A percentile compares a stretch with the other conserved stretches of the same genome.
These are phyloP conservation scores for Pilaira anomala DNA, from an alignment of 192 early-diverging fungal genomes.

Conservation along the genomic window DNA sequence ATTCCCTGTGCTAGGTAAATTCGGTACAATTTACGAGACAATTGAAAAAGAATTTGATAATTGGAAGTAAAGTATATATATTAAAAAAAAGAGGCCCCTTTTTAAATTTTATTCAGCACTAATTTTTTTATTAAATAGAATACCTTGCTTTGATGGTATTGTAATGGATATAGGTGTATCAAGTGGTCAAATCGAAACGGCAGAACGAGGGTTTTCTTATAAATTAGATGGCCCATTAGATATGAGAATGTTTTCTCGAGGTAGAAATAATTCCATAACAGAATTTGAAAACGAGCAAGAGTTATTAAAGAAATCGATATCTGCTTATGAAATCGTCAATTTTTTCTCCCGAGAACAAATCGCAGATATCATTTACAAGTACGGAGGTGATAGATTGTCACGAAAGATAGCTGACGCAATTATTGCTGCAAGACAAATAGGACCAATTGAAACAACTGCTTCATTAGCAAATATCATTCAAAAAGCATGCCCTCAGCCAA, in stretches of 20 bases:
- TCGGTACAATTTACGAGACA: conserved; percentile 51
- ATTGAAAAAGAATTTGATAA: conserved; percentile 25
- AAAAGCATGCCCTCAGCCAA: conserved; percentile 44
- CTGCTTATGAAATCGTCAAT: conserved; percentile 64
- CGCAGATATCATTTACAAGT: conserved; percentile 59
- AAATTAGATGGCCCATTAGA: conserved; percentile 64
- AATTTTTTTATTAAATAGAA: conserved; percentile 7
- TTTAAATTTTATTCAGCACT: too few species aligned
- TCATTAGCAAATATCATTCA: conserved; percentile 54
- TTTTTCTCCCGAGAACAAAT: conserved; percentile 58
- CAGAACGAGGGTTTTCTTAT: conserved; percentile 69
- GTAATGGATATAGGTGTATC: conserved; percentile 76
- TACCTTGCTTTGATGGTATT: conserved; percentile 61
- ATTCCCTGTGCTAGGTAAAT: conserved; percentile 54
- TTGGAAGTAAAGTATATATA: conserved; percentile 15
- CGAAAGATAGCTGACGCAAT: conserved; percentile 62
- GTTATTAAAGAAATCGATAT: conserved; percentile 40
- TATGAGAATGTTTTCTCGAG: conserved; percentile 67
- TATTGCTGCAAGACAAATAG: conserved; percentile 43
- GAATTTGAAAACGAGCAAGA: conserved; percentile 16
- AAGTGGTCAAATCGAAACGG: conserved; percentile 61
- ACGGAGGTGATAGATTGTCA: conserved; percentile 65
- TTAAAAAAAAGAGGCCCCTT: background rate
- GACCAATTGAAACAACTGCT: conserved; percentile 53
- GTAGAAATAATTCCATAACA: conserved; percentile 4